Evolutionary conservation across 2,329 filamentous ascomycete genomes (phyloP).

Genomic region (Colletotrichum acutatum): DNA sequence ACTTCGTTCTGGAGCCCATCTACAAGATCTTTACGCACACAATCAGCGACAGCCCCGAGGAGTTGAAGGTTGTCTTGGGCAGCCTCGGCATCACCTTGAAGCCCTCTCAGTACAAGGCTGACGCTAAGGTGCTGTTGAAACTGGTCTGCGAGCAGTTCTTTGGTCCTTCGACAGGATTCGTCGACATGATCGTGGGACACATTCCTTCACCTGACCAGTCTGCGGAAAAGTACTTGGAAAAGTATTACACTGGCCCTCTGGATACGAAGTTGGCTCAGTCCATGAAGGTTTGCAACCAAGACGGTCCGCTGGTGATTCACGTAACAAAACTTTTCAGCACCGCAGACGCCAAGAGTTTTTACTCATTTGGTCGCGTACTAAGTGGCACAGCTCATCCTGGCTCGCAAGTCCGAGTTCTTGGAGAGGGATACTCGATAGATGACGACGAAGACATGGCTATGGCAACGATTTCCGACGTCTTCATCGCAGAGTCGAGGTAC

Average conservation of each 20-base stretch:
- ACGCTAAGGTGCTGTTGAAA: slow-evolving; percentile 89
- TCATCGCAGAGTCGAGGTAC: slow-evolving; percentile 92
- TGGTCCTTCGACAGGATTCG: slow-evolving; percentile 86
- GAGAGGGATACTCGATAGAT: slow-evolving; percentile 94
- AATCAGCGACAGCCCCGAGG: slow-evolving; percentile 88
- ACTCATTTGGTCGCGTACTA: slow-evolving; percentile 90
- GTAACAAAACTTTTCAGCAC: slow-evolving; percentile 95
- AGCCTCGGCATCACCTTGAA: slow-evolving; percentile 87
- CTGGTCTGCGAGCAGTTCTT: slow-evolving; percentile 97
- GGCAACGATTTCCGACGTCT: slow-evolving; percentile 86
- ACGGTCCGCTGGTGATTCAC: slow-evolving; percentile 91
- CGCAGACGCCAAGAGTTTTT: slow-evolving; percentile 88
- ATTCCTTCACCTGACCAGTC: slow-evolving; percentile 87
- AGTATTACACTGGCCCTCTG: slow-evolving; percentile 90
- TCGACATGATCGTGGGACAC: slow-evolving; percentile 94
- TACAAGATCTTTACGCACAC: slow-evolving; percentile 98
- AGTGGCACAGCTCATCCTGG: slow-evolving; percentile 89
- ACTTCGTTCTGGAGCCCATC: slow-evolving; percentile 95
- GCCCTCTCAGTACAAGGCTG: slow-evolving; percentile 89
- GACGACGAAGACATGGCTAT: slow-evolving; percentile 97
- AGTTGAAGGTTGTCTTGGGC: slow-evolving; percentile 82
- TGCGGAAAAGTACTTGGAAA: slow-evolving; percentile 79
- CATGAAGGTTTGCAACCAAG: slow-evolving; percentile 86
- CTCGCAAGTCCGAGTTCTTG: slow-evolving; percentile 87
- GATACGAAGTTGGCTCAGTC: slow-evolving; percentile 83